Conservation (phyloP, 2,329 filamentous ascomycete species). For the Blastomyces emzantsi region DNA sequence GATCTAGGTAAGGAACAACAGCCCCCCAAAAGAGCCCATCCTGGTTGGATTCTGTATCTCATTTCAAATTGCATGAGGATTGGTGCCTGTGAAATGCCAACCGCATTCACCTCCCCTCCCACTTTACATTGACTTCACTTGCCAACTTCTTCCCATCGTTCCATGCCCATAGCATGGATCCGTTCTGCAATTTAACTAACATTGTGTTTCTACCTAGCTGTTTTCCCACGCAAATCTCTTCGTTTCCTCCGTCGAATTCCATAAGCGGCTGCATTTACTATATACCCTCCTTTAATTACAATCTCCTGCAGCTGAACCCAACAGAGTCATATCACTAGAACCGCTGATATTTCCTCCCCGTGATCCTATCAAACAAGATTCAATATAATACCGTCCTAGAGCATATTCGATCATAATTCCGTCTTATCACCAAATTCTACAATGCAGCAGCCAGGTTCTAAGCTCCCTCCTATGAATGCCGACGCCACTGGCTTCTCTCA, state of each 20-base stretch:
- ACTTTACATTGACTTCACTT: not conserved
- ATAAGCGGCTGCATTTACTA: not conserved
- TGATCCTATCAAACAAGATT: slow-evolving; percentile 68
- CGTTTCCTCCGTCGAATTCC: not conserved
- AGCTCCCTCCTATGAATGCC: slow-evolving; percentile 56
- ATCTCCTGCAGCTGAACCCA: not conserved
- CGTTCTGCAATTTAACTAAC: not conserved
- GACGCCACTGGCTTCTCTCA: slow-evolving; percentile 87
- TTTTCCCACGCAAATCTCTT: not conserved
- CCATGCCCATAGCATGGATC: not conserved
- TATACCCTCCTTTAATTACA: not conserved
- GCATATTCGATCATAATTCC: slow-evolving; percentile 83
- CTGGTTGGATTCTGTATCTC: not conserved
- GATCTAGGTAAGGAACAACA: not conserved
- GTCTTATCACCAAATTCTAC: slow-evolving; percentile 49
- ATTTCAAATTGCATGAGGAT: not conserved
- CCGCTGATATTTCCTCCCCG: slow-evolving; percentile 44
- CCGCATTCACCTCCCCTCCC: slow-evolving; percentile 6
- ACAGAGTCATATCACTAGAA: slow-evolving; percentile 10
- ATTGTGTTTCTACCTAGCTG: not conserved
- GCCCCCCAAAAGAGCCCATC: not conserved
- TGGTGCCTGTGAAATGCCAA: not conserved
- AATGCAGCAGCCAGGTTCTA: slow-evolving; percentile 62
- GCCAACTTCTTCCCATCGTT: not conserved
- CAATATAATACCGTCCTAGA: slow-evolving; percentile 78